These are phyloP conservation scores for Umbilicaria muhlenbergii DNA, from an alignment of 495 filamentous ascomycete genomes.

Conservation along the genomic window DNA sequence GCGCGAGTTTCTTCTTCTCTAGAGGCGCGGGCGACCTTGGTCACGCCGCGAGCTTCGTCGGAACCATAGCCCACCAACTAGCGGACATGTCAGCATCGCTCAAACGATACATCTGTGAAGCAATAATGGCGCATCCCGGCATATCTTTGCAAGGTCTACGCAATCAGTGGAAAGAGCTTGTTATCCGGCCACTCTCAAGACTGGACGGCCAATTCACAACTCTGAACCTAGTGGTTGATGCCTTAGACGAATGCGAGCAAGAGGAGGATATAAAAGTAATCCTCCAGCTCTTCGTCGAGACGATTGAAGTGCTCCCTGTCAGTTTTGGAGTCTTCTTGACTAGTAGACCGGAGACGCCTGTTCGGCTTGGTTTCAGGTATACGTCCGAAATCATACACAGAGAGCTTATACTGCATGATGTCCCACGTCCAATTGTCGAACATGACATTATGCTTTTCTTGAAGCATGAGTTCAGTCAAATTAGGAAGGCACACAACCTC, in stretches of 20 bases:
- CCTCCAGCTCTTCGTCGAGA: constrained; percentile 19
- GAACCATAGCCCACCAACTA: constrained; percentile 30
- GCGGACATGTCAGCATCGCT: constrained; percentile 15
- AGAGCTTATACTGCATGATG: constrained; percentile 12
- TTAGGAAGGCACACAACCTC: constrained; percentile 7
- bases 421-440: constrained; percentile 4
- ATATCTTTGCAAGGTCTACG: constrained; percentile 21
- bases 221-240: constrained; percentile 29
- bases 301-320: constrained; percentile 7
- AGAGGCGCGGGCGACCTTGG: constrained; percentile 27
- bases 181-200: constrained; percentile 23
- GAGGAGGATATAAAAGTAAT: constrained; percentile 24
- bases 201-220: background rate
- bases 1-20: constrained; percentile 37
- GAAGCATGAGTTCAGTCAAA: constrained; percentile 12
- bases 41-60: constrained; percentile 24
- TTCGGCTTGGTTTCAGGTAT: constrained; percentile 18
- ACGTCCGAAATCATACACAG: constrained; percentile 11
- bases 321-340: constrained; percentile 22
- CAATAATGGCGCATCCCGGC: constrained; percentile 21
- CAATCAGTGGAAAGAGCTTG: constrained; percentile 34
- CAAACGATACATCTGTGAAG: constrained; percentile 16
- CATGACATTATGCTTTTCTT: constrained; percentile 19
- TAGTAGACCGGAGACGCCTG: constrained; percentile 29
- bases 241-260: constrained; percentile 34